phyloP scores from a whole-genome alignment of 2,329 filamentous ascomycete species.

The Rhytidhysteron rufulum region DNA sequence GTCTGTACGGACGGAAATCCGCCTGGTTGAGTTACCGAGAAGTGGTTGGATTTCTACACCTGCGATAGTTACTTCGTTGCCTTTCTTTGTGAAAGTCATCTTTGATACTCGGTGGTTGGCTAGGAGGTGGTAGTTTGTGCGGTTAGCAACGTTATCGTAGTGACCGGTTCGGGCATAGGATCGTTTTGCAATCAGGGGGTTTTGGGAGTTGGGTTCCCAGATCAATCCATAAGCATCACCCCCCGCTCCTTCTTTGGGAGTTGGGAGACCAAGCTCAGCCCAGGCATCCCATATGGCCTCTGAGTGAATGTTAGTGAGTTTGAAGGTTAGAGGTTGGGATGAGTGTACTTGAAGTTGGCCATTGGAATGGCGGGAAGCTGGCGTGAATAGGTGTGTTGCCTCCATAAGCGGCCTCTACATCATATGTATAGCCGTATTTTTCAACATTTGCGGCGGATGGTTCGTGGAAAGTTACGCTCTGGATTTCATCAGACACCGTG shows the following conservation, averaged over 20 bases:
- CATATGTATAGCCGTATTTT: conserved; percentile 12
- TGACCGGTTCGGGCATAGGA: neutral
- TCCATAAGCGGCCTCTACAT: conserved; percentile 11
- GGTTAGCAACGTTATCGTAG: conserved; percentile 2
- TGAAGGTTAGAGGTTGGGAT: neutral
- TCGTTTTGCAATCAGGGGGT: conserved; percentile 2
- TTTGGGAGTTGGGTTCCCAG: conserved; percentile 11
- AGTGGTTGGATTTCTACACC: neutral
- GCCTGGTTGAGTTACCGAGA: neutral
- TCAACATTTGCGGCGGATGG: conserved; percentile 6
- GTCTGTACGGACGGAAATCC: neutral
- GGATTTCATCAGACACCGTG: neutral
- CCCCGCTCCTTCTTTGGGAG: conserved; percentile 8
- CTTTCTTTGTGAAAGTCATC: neutral
- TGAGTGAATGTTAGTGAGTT: neutral
- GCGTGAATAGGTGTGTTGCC: conserved; percentile 12
- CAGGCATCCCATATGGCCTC: conserved; percentile 4
- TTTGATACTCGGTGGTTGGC: neutral
- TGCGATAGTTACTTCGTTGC: neutral
- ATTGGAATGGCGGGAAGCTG: conserved; percentile 13
- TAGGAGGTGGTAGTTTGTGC: conserved; percentile 7
- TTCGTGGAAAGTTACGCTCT: conserved; percentile 10
- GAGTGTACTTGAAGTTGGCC: conserved; percentile 1
- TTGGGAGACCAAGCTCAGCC: conserved; percentile 7
- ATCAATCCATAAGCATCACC: conserved; percentile 9